These are phyloP conservation scores for Voacanga thouarsii DNA, from an alignment of 257 asterid genomes.

Conservation along the genomic window DNA sequence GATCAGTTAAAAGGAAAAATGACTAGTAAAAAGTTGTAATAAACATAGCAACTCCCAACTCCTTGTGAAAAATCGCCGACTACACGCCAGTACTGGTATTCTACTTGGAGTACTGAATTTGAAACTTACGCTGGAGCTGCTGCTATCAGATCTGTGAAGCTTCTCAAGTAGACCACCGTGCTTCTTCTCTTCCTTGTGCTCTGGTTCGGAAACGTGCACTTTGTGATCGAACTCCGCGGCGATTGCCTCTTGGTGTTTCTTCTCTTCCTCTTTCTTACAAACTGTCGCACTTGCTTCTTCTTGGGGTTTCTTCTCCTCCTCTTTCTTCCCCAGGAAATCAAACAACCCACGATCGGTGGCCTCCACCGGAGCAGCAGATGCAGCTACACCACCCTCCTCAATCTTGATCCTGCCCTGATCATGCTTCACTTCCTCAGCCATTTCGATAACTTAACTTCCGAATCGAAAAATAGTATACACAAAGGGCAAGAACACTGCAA, in stretches of 20 bases:
- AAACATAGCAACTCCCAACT: too few relatives aligned
- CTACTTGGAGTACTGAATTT: too few relatives aligned
- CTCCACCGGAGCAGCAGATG: slow-evolving; percentile 23
- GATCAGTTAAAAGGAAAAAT: neutral
- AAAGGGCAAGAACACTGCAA: neutral
- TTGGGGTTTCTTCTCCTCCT: slow-evolving; percentile 46
- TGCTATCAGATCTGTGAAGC: slow-evolving; percentile 37
- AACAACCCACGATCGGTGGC: slow-evolving; percentile 61
- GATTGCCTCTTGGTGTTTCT: neutral
- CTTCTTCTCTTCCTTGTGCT: slow-evolving; percentile 32
- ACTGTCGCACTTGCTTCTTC: slow-evolving; percentile 41
- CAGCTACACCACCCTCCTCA: slow-evolving; percentile 20
- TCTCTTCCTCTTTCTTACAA: slow-evolving; percentile 23
- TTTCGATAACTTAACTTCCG: neutral
- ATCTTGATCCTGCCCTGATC: slow-evolving; percentile 24
- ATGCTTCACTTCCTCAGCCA: slow-evolving; percentile 56
- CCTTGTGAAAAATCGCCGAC: too few relatives aligned
- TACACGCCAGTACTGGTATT: too few relatives aligned
- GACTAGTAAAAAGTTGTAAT: too few relatives aligned
- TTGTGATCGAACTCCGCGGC: too few relatives aligned
- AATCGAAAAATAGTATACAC: neutral
- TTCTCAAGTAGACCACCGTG: slow-evolving; percentile 48
- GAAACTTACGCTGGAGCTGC: slow-evolving; percentile 71
- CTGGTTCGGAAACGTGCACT: too few relatives aligned
- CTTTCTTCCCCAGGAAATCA: slow-evolving; percentile 46